Percentiles rank a stretch among this genome's conserved stretches.
These are phyloP conservation scores for Eimeria sp. DNA, from an alignment of 169 alveolate genomes.

Conservation along the genomic window DNA sequence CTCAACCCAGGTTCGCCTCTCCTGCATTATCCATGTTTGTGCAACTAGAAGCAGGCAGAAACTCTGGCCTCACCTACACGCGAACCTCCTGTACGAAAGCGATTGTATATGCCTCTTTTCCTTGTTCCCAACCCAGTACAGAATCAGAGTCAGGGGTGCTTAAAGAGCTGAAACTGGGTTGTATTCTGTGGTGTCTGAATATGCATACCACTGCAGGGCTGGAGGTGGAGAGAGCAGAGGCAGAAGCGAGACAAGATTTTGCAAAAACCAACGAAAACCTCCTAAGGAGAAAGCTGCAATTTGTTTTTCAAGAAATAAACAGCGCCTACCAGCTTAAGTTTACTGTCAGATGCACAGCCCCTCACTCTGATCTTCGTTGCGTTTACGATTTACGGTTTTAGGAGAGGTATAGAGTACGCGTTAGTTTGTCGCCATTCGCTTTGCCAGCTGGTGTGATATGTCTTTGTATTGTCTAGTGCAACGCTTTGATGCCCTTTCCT, in stretches of 20 bases:
- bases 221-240: constrained; percentile 64
- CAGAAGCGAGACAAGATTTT: constrained; percentile 7
- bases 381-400: no score
- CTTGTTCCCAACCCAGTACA: neutral
- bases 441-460: no score
- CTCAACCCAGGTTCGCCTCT: constrained; percentile 6
- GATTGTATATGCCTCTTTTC: no score
- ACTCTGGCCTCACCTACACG: neutral
- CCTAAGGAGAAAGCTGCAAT: neutral
- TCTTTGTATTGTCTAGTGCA: no score
- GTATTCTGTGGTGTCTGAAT: neutral
- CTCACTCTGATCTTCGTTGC: neutral
- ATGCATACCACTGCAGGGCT: neutral
- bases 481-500: no score
- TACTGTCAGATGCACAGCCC: neutral
- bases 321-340: constrained; percentile 14
- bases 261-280: neutral
- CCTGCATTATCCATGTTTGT: neutral
- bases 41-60: neutral
- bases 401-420: no score
- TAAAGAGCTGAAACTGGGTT: neutral
- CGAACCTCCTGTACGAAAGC: neutral
- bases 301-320: neutral
- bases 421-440: neutral
- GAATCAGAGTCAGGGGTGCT: neutral